Evolutionary conservation across 345 rosid genomes (phyloP).

Genomic region (Ceriops tagal): DNA sequence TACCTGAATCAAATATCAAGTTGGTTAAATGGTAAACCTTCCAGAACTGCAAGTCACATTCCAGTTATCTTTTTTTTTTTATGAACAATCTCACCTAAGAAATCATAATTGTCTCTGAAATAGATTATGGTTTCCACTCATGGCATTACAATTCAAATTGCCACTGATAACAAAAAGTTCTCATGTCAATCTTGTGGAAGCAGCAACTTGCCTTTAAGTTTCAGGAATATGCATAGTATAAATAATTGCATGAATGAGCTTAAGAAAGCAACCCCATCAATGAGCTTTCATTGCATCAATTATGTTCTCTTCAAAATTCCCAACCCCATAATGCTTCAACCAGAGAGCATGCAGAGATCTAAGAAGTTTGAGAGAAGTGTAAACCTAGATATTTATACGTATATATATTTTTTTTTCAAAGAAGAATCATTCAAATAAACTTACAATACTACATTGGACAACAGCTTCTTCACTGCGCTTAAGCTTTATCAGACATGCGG

Average conservation of each 20-base stretch:
- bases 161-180: too few species aligned
- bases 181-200: too few species aligned
- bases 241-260: too few species aligned
- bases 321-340: background rate
- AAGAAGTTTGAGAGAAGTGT: background rate
- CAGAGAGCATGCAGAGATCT: background rate
- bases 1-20: constrained; percentile 40
- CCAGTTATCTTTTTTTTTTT: background rate
- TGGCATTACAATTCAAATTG: too few species aligned
- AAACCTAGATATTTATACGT: background rate
- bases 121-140: too few species aligned
- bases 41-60: background rate
- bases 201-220: too few species aligned
- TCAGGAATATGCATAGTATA: too few species aligned
- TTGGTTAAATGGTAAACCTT: background rate
- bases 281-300: background rate
- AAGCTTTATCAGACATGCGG: constrained; percentile 86
- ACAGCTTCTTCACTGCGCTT: constrained; percentile 79
- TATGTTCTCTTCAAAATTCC: background rate
- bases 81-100: too few species aligned
- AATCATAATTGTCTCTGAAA: too few species aligned
- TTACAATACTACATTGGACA: constrained; percentile 76
- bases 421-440: constrained; percentile 9
- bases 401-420: background rate
- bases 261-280: too few species aligned